Evolutionary conservation across 306 rosid genomes (phyloP).

Genomic region (Rosa multiflora): DNA sequence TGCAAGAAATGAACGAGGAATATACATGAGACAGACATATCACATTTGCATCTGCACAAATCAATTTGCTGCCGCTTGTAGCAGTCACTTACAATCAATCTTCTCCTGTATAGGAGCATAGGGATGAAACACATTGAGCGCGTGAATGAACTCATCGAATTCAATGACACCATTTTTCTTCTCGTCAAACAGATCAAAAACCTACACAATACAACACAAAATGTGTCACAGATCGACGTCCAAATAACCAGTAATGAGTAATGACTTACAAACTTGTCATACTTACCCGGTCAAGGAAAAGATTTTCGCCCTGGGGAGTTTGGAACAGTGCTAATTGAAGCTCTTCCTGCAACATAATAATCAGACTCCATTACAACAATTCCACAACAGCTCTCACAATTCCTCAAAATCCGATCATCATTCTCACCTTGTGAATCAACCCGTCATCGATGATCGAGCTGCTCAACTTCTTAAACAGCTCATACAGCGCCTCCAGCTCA

Average conservation of each 20-base stretch:
- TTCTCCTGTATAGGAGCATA: slow-evolving; percentile 64
- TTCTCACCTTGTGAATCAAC: slow-evolving; percentile 75
- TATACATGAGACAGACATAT: slow-evolving; percentile 19
- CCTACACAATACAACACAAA: slow-evolving; percentile 36
- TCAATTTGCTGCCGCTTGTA: slow-evolving; percentile 3
- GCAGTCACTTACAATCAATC: slow-evolving; percentile 60
- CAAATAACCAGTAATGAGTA: not conserved
- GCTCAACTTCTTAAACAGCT: slow-evolving; percentile 70
- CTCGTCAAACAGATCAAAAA: slow-evolving; percentile 78
- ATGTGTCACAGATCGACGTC: not conserved
- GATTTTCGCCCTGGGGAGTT: slow-evolving; percentile 53
- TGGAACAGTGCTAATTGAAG: slow-evolving; percentile 71
- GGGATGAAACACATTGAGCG: slow-evolving; percentile 76
- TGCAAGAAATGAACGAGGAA: slow-evolving; percentile 34
- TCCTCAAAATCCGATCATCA: not conserved
- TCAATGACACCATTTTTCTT: slow-evolving; percentile 77
- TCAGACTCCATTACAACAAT: not conserved
- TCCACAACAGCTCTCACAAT: not conserved
- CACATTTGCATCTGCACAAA: slow-evolving; percentile 16
- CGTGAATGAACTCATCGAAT: slow-evolving; percentile 76
- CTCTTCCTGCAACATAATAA: slow-evolving; percentile 57
- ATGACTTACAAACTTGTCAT: slow-evolving; percentile 3
- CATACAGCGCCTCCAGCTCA: slow-evolving; percentile 80
- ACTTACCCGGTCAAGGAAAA: slow-evolving; percentile 71
- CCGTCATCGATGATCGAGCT: slow-evolving; percentile 75